Conservation (phyloP, 192 early-diverging fungal species). For the Phlyctochytrium bullatum region DNA sequence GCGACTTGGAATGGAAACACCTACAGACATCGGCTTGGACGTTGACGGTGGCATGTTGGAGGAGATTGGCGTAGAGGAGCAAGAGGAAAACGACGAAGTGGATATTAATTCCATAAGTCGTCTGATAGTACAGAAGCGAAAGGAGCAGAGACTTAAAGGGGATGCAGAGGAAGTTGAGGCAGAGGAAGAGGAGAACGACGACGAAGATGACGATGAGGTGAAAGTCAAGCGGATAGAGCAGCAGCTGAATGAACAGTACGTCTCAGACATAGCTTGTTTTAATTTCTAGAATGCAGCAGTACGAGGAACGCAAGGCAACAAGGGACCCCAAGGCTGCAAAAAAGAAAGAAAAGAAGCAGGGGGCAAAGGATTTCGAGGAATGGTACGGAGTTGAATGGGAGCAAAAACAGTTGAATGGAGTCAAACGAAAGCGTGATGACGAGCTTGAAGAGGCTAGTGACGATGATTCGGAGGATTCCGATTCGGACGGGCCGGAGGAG, state of each 20-base stretch:
- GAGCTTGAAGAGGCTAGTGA: constrained; percentile 38
- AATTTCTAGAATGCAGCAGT: constrained; percentile 42
- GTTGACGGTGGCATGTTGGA: constrained; percentile 24
- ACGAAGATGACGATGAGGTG: constrained; percentile 40
- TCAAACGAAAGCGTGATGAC: constrained; percentile 38
- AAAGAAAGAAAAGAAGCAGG: constrained; percentile 61
- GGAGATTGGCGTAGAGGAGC: constrained; percentile 20
- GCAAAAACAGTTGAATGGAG: constrained; percentile 33
- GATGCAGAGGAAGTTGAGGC: constrained; percentile 35
- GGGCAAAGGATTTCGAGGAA: constrained; percentile 55
- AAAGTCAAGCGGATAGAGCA: constrained; percentile 32
- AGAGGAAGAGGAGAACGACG: constrained; percentile 33
- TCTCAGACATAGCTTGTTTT: constrained; percentile 9
- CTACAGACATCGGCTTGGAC: constrained; percentile 47
- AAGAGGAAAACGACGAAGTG: constrained; percentile 10
- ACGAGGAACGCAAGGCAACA: constrained; percentile 68
- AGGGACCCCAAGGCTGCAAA: constrained; percentile 74
- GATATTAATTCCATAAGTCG: not conserved
- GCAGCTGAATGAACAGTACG: constrained; percentile 63
- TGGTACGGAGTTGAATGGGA: constrained; percentile 58
- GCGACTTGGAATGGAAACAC: constrained; percentile 54
- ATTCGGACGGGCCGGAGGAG: constrained; percentile 18
- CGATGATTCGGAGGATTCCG: constrained; percentile 24
- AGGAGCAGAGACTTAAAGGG: not conserved
- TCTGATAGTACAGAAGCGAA: not conserved